Percentiles rank a stretch among this genome's conserved stretches.
Evolutionary conservation across 2,329 filamentous ascomycete species (phyloP).

Genomic region (Calonectria pseudoturangicola): DNA sequence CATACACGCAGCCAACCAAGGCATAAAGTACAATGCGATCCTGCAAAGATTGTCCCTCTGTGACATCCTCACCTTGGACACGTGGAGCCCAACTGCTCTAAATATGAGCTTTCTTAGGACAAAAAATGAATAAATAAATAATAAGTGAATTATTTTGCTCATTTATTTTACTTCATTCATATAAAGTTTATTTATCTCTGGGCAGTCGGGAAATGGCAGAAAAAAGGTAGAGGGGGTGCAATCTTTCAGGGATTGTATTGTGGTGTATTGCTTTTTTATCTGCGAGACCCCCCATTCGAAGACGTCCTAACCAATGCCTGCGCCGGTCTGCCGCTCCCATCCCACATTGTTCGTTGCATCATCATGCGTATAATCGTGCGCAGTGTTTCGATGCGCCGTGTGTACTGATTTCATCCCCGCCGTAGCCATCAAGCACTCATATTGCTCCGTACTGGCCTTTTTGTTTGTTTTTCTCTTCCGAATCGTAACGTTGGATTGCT

Average conservation of each 20-base stretch:
- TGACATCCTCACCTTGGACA: too few relatives aligned
- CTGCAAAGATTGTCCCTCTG: too few relatives aligned
- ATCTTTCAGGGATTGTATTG: not conserved
- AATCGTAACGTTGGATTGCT: not conserved
- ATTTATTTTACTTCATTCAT: too few relatives aligned
- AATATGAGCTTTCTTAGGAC: too few relatives aligned
- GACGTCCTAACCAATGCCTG: not conserved
- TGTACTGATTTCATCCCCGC: not conserved
- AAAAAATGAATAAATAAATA: too few relatives aligned
- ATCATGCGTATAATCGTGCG: not conserved
- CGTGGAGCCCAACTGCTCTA: too few relatives aligned
- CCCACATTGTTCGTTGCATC: not conserved
- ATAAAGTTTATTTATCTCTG: too few relatives aligned
- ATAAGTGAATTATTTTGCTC: too few relatives aligned
- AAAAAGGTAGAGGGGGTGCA: too few relatives aligned
- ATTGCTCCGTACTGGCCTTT: not conserved
- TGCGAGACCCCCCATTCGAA: not conserved
- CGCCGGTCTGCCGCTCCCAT: not conserved
- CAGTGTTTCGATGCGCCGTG: conserved; percentile 5
- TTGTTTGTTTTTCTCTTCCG: not conserved
- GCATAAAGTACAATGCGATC: not conserved
- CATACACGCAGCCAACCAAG: conserved; percentile 7
- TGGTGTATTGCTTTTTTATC: conserved; percentile 7
- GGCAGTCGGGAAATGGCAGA: too few relatives aligned
- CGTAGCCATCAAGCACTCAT: not conserved